phyloP scores from a whole-genome alignment of 306 rosid species.

The Hippophae gyantsensis region DNA sequence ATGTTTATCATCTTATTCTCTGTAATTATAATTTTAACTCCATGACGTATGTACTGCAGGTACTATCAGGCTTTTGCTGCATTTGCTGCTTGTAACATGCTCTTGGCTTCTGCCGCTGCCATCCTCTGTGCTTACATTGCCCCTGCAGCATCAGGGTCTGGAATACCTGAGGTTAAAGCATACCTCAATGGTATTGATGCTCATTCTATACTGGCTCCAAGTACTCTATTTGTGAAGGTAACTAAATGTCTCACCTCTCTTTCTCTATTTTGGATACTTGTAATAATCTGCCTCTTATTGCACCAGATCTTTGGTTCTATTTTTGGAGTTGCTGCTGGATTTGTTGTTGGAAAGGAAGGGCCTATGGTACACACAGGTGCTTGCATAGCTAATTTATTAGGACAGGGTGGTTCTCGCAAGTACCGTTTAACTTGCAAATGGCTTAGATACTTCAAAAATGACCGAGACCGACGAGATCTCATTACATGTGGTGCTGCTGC shows the following conservation, averaged over 20 bases:
- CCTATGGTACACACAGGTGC: conserved; percentile 90
- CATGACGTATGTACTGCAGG: conserved; percentile 27
- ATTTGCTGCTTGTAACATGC: conserved; percentile 40
- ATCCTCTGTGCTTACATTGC: conserved; percentile 55
- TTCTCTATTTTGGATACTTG: not conserved
- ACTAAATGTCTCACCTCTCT: not conserved
- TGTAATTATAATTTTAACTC: conserved; percentile 15
- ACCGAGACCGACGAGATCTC: conserved; percentile 67
- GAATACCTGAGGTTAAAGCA: conserved; percentile 88
- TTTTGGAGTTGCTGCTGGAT: conserved; percentile 70
- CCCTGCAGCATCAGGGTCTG: conserved; percentile 87
- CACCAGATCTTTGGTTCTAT: conserved; percentile 72
- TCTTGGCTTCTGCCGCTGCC: conserved; percentile 49
- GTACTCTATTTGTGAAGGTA: conserved; percentile 77
- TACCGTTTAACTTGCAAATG: conserved; percentile 62
- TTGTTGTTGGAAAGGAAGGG: conserved; percentile 80
- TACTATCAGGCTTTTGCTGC: conserved; percentile 50
- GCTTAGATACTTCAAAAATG: conserved; percentile 69
- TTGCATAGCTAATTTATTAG: conserved; percentile 63
- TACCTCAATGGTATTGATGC: conserved; percentile 79
- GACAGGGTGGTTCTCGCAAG: conserved; percentile 75
- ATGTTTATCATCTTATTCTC: not conserved
- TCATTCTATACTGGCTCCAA: conserved; percentile 64
- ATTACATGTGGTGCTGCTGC: conserved; percentile 86
- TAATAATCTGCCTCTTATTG: conserved; percentile 10